Percentiles rank a stretch among this genome's conserved stretches.
Conservation (phyloP, 1,139 yeast species). For the Saccharomyces hybrid region DNA sequence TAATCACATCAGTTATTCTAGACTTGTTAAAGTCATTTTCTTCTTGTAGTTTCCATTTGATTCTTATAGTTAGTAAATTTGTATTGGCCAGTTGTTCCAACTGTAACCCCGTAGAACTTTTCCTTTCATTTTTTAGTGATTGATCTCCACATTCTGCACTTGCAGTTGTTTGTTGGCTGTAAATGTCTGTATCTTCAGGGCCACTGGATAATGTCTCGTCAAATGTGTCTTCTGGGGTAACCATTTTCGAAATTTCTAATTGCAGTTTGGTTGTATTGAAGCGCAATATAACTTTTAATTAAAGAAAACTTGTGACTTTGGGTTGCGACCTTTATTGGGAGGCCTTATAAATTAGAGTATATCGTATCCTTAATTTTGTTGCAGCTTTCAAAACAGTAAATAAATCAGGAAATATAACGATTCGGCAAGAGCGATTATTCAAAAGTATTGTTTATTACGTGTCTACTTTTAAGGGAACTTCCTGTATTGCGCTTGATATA, state of each 20-base stretch:
- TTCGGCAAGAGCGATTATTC: not conserved
- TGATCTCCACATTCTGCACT: not conserved
- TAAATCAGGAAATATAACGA: not conserved
- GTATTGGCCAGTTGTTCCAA: slow-evolving; percentile 29
- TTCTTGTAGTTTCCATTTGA: slow-evolving; percentile 15
- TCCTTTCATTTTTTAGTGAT: not conserved
- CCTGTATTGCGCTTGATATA: not conserved
- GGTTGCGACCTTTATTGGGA: not conserved
- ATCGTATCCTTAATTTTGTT: not conserved
- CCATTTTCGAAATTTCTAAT: not conserved
- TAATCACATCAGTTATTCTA: slow-evolving; percentile 7
- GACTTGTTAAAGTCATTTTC: slow-evolving; percentile 7
- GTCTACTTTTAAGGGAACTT: not conserved
- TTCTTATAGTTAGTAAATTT: slow-evolving; percentile 22
- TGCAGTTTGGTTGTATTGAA: not conserved
- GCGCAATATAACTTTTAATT: not conserved
- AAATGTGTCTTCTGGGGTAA: not conserved
- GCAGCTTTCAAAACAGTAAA: not conserved
- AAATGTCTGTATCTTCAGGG: not conserved
- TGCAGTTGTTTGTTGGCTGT: not conserved
- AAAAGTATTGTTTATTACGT: not conserved
- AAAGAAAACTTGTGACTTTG: not conserved
- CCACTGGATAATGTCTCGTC: not conserved
- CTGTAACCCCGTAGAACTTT: slow-evolving; percentile 8
- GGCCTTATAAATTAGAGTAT: not conserved